Percentiles rank a stretch among this genome's conserved stretches.
phyloP scores from a whole-genome alignment of 805 yeast species.

The Wickerhamomyces queroliae region DNA sequence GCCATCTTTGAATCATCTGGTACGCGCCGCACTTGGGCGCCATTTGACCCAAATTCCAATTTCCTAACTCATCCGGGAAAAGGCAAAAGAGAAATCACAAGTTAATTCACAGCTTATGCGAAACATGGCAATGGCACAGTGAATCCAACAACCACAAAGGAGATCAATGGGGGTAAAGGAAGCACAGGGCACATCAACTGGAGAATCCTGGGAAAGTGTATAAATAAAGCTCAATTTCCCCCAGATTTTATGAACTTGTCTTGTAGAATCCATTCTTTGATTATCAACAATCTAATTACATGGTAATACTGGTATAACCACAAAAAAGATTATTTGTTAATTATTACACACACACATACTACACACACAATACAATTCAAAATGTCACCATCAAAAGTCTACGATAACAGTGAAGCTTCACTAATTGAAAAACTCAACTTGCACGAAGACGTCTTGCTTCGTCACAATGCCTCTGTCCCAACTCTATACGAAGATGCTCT shows the following conservation, averaged over 20 bases:
- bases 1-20: neutral
- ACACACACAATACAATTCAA: neutral
- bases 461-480: conserved; percentile 93
- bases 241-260: neutral
- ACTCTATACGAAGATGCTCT: conserved; percentile 92
- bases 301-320: neutral
- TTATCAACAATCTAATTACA: neutral
- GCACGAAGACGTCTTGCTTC: conserved; percentile 57
- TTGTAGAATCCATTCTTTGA: neutral
- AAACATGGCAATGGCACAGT: no score
- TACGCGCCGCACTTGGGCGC: neutral
- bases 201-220: neutral
- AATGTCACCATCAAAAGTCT: conserved; percentile 23
- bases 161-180: no score
- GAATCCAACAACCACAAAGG: no score
- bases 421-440: conserved; percentile 35
- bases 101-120: neutral
- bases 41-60: conserved; percentile 1
- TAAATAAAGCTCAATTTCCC: neutral
- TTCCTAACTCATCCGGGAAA: conserved; percentile 1
- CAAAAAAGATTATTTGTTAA: neutral
- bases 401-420: conserved; percentile 14
- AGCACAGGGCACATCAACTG: no score
- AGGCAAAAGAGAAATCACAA: neutral
- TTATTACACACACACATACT: neutral